Conservation (phyloP, 2,329 filamentous ascomycete species). For the Colletotrichum tropicale region DNA sequence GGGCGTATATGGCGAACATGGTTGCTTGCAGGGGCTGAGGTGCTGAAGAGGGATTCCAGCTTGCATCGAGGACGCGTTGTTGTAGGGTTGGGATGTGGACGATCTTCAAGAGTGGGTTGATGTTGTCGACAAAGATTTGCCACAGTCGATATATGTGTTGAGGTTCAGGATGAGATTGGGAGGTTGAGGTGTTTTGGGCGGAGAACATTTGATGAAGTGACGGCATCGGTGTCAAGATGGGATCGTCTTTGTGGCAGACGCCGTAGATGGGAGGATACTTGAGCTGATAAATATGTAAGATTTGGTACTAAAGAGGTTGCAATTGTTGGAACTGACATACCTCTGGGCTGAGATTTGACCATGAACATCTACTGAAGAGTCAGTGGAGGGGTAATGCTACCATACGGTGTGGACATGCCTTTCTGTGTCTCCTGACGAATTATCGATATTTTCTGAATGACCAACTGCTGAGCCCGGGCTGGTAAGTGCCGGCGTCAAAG, state of each 20-base stretch:
- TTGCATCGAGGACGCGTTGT: constrained; percentile 31
- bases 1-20: constrained; percentile 31
- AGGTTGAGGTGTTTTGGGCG: background rate
- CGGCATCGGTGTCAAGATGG: constrained; percentile 10
- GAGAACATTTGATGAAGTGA: constrained; percentile 8
- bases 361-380: background rate
- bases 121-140: constrained; percentile 35
- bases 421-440: background rate
- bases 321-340: background rate
- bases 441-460: background rate
- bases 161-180: constrained; percentile 31
- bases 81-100: constrained; percentile 35
- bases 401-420: background rate
- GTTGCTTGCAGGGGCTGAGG: constrained; percentile 25
- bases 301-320: background rate
- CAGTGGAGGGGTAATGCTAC: background rate
- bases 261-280: constrained; percentile 22
- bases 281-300: background rate
- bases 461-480: background rate
- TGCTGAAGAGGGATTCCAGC: constrained; percentile 24
- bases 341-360: background rate
- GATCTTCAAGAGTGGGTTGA: constrained; percentile 35
- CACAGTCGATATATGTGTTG: constrained; percentile 32
- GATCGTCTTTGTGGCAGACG: constrained; percentile 26
- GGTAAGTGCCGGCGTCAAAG: background rate